Conservation (phyloP, 1,139 yeast species). For the Hansenula lynferdii region DNA sequence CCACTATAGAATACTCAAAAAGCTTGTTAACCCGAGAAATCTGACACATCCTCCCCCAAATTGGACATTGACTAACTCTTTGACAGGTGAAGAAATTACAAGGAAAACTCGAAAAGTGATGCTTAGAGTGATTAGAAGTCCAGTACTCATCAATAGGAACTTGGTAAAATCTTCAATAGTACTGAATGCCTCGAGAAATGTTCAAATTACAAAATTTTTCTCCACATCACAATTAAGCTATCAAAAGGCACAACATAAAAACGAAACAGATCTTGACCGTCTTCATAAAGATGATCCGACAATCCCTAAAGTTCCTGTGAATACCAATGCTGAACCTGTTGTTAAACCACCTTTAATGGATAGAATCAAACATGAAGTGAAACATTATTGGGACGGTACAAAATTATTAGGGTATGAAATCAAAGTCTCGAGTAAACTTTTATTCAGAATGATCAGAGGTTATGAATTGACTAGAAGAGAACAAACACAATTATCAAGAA, state of each 20-base stretch:
- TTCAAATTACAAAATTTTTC: background rate
- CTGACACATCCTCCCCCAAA: too few species aligned
- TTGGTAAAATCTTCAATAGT: background rate
- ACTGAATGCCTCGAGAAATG: background rate
- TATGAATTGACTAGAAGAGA: slow-evolving; percentile 92
- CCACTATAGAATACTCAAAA: too few species aligned
- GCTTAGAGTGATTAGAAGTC: background rate
- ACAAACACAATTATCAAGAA: slow-evolving; percentile 79
- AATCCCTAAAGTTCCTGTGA: slow-evolving; percentile 1
- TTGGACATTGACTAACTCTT: too few species aligned
- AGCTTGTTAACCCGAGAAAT: too few species aligned
- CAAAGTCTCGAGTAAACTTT: slow-evolving; percentile 76
- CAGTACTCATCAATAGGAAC: background rate
- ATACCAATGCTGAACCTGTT: background rate
- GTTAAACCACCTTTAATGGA: slow-evolving; percentile 62
- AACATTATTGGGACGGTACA: slow-evolving; percentile 95
- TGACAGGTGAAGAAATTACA: too few species aligned
- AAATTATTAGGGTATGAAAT: slow-evolving; percentile 89
- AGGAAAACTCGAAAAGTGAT: too few species aligned
- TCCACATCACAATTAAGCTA: too few species aligned
- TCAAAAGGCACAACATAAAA: slow-evolving; percentile 1
- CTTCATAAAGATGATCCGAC: slow-evolving; percentile 45
- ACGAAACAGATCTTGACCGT: slow-evolving; percentile 27
- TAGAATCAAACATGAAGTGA: slow-evolving; percentile 82
- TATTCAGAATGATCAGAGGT: slow-evolving; percentile 84